These are phyloP conservation scores for Nevesoporus exiguus DNA, from an alignment of 768 basidiomycete genomes.

Conservation along the genomic window DNA sequence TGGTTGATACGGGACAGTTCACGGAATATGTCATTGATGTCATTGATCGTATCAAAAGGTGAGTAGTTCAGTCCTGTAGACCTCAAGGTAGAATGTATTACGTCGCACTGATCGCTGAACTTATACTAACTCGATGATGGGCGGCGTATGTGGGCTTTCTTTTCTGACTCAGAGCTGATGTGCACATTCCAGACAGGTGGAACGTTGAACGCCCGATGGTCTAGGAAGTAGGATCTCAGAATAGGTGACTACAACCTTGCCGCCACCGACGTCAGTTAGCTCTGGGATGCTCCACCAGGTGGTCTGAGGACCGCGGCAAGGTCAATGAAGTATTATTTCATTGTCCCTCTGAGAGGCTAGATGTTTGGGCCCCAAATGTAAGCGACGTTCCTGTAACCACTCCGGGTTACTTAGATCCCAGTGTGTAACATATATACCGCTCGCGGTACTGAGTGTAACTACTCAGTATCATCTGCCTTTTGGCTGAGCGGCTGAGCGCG, in stretches of 20 bases:
- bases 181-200: neutral
- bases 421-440: too few relatives aligned
- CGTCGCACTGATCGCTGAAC: neutral
- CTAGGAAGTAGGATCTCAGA: neutral
- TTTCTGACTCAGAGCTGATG: neutral
- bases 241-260: neutral
- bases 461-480: too few relatives aligned
- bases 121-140: constrained; percentile 15
- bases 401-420: too few relatives aligned
- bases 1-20: constrained; percentile 1
- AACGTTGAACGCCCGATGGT: constrained; percentile 18
- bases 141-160: constrained; percentile 6
- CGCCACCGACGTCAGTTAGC: constrained; percentile 3
- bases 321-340: too few relatives aligned
- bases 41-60: constrained; percentile 13
- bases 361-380: too few relatives aligned
- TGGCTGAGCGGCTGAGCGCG: too few relatives aligned
- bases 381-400: too few relatives aligned
- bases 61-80: neutral
- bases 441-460: too few relatives aligned
- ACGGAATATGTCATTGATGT: neutral
- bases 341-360: too few relatives aligned
- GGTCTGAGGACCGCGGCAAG: too few relatives aligned
- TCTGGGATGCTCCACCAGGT: too few relatives aligned
- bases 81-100: neutral